Conservation (phyloP, 1,139 yeast genomes). For the Eremothecium cymbalariae region DNA sequence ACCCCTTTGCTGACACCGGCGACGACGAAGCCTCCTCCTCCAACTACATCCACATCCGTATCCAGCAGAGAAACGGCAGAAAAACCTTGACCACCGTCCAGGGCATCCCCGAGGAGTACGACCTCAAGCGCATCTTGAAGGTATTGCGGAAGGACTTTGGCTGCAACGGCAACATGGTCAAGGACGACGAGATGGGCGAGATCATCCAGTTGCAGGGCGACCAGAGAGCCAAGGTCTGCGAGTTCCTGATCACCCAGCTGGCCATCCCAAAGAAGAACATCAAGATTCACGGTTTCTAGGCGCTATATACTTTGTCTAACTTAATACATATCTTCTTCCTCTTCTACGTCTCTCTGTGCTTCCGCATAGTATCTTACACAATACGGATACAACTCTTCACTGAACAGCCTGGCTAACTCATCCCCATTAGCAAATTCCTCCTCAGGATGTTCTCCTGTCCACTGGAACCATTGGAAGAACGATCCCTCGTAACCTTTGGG, state of each 20-base stretch:
- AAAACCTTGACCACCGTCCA: constrained; percentile 97
- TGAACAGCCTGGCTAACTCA: constrained; percentile 53
- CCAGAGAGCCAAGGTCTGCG: constrained; percentile 94
- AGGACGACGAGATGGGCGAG: constrained; percentile 93
- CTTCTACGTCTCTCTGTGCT: not conserved
- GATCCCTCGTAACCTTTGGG: constrained; percentile 48
- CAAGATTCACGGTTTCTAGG: constrained; percentile 93
- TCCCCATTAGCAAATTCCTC: constrained; percentile 69
- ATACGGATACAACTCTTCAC: constrained; percentile 62
- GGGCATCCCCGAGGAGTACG: constrained; percentile 94
- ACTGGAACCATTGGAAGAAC: constrained; percentile 62
- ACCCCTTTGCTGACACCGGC: constrained; percentile 99
- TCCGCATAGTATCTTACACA: constrained; percentile 54
- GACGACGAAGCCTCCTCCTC: constrained; percentile 97
- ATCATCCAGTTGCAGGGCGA: constrained; percentile 98
- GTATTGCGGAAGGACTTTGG: constrained; percentile 97
- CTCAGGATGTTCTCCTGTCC: constrained; percentile 70
- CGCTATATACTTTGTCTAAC: constrained; percentile 2
- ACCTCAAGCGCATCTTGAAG: constrained; percentile 84
- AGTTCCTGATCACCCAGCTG: constrained; percentile 79
- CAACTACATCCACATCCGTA: constrained; percentile 95
- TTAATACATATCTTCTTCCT: constrained; percentile 1
- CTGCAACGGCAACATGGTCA: constrained; percentile 96
- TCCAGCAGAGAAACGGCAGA: constrained; percentile 99
- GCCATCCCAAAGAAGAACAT: constrained; percentile 92